Evolutionary conservation across 768 basidiomycete genomes (phyloP), one percentile per base, ranked within the genome.

Genomic region (Rickenella mellea): DNA sequence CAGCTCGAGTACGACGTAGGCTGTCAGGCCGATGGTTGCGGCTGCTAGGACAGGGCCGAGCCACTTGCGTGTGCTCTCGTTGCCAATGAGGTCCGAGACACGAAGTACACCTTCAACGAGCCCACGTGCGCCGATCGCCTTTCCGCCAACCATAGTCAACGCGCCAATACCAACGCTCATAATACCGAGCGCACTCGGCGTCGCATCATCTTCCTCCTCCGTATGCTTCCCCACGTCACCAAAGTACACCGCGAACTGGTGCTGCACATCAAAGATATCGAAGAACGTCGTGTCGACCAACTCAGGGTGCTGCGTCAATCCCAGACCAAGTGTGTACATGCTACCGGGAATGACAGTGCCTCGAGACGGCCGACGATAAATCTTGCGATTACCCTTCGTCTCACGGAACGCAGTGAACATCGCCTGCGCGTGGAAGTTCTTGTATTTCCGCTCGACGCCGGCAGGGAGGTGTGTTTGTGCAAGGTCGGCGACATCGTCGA

Each of bases 361-460:
- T 22, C 57, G 41, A 8, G 54, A 33, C 20, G 48, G 43, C 24
- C 65, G 65, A 4, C 64, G 63, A 43, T 63, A 55, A 50, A 55
- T 70, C 47, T 71, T 60, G 40, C 49, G 51, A 24, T 51, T 55
- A 43, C 56, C 52, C 50, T 58, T 58, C 20, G 56, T 53, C 6
- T 70, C 60, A 22, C 64, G 58, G 19, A 68, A 69, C 31, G 71
- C 61, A 42, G 76, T 77, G 66, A 98, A 99, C 96, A 99, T 98
- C 11, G 90, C 94, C 57, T 94, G 85, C n/a, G 94, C 89, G 67
- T 88, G 79, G 70, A 99, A 99, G 10, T 94, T 78, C 21, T 89
- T 72, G 43, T 78, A 73, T 38, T 77, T 78, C 29, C 88, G 71
- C 58, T 91, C 89, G 19, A 90, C 88, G 44, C 80, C 83, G 39